Conservation (phyloP, 129 eudicot species). For the Flaveria trinervia region DNA sequence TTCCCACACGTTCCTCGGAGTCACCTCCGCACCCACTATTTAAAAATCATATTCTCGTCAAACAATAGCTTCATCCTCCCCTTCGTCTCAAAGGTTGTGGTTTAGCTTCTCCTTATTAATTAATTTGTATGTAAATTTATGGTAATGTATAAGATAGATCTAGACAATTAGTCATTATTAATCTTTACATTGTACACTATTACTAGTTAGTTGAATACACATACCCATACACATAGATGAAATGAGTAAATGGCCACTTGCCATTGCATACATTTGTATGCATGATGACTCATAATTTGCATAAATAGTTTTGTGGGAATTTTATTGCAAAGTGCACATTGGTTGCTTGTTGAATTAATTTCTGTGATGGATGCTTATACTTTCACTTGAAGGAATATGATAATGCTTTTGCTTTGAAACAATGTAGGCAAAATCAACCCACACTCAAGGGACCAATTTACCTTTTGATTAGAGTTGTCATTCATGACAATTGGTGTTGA, state of each 20-base stretch:
- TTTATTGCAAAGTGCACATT: constrained; percentile 18
- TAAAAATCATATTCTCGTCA: too few species aligned
- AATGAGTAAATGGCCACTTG: constrained; percentile 1
- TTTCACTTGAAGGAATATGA: constrained; percentile 15
- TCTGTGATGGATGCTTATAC: constrained; percentile 1
- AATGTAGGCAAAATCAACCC: neutral
- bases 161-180: neutral
- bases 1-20: too few species aligned
- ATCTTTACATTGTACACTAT: neutral
- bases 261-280: neutral
- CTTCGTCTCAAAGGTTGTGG: too few species aligned
- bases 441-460: constrained; percentile 4
- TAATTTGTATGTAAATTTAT: too few species aligned
- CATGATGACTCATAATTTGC: neutral
- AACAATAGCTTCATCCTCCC: too few species aligned
- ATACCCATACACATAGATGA: neutral
- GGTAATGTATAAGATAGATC: too few species aligned
- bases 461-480: constrained; percentile 5
- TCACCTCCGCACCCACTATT: too few species aligned
- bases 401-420: neutral
- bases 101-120: too few species aligned
- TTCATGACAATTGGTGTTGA: constrained; percentile 14
- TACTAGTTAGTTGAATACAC: neutral
- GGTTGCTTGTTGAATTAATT: constrained; percentile 3
- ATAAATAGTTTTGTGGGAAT: constrained; percentile 12